These are phyloP conservation scores for Syzygium aqueum DNA, from an alignment of 345 rosid genomes.

Conservation along the genomic window DNA sequence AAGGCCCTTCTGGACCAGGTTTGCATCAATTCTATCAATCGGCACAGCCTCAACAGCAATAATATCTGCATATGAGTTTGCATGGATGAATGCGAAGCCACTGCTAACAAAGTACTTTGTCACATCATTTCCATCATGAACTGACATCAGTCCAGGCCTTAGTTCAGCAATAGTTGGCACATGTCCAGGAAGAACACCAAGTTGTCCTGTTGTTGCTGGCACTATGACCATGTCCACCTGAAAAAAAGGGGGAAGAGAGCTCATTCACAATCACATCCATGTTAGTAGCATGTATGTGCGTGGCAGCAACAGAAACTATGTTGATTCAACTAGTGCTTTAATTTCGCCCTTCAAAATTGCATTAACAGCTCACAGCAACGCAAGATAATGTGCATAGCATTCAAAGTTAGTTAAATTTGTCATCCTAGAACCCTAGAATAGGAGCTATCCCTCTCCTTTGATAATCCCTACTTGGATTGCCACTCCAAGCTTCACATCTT, in stretches of 20 bases:
- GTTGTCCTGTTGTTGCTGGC: slow-evolving; percentile 92
- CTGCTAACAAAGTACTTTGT: slow-evolving; percentile 83
- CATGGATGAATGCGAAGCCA: slow-evolving; percentile 83
- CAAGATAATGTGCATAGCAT: not conserved
- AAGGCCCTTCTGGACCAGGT: slow-evolving; percentile 81
- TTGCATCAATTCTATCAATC: slow-evolving; percentile 56
- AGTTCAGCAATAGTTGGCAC: slow-evolving; percentile 91
- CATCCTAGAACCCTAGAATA: not conserved
- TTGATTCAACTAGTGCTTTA: not conserved
- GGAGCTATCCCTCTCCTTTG: not conserved
- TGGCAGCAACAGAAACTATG: not conserved
- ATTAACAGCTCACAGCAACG: not conserved
- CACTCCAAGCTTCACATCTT: not conserved
- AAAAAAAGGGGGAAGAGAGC: not conserved
- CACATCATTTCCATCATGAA: slow-evolving; percentile 70
- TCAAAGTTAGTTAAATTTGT: not conserved
- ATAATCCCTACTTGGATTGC: not conserved
- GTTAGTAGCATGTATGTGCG: not conserved
- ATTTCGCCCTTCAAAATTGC: not conserved
- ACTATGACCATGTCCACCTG: slow-evolving; percentile 98
- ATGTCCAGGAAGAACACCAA: slow-evolving; percentile 96
- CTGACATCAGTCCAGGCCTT: slow-evolving; percentile 77
- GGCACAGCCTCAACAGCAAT: slow-evolving; percentile 87
- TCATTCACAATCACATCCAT: not conserved
- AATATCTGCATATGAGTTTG: slow-evolving; percentile 81